phyloP scores from a whole-genome alignment of 1,139 yeast species.

The Hemisphaericaspora lyxosophila region DNA sequence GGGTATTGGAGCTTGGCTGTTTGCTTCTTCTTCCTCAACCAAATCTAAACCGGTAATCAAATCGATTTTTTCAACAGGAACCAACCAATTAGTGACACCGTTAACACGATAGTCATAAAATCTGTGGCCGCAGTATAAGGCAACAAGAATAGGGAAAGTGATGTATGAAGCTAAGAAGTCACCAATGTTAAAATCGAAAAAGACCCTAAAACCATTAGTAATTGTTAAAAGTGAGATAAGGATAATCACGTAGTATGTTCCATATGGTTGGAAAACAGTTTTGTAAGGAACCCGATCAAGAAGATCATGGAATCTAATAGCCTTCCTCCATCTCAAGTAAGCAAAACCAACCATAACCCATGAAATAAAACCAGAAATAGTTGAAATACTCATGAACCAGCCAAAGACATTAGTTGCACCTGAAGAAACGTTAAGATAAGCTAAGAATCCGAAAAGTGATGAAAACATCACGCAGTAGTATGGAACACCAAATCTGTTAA shows the following conservation, averaged over 20 bases:
- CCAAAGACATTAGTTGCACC: constrained; percentile 56
- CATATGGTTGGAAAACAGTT: constrained; percentile 50
- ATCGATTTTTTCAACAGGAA: constrained; percentile 45
- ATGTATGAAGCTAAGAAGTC: constrained; percentile 64
- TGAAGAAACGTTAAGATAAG: constrained; percentile 61
- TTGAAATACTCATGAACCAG: constrained; percentile 69
- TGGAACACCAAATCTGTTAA: constrained; percentile 70
- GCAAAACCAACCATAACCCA: constrained; percentile 57
- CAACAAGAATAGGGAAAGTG: constrained; percentile 54
- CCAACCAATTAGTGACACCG: constrained; percentile 33
- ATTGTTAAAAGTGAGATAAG: constrained; percentile 47
- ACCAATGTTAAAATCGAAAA: constrained; percentile 49
- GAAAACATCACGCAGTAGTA: constrained; percentile 41
- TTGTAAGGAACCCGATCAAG: constrained; percentile 49
- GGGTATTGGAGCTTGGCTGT: constrained; percentile 27
- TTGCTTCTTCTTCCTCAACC: constrained; percentile 39
- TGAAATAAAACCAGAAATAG: constrained; percentile 67
- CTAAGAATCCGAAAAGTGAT: constrained; percentile 42
- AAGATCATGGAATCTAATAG: constrained; percentile 41
- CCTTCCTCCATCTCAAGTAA: constrained; percentile 56
- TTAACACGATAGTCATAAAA: constrained; percentile 27
- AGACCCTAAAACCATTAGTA: constrained; percentile 60
- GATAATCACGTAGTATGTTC: constrained; percentile 49
- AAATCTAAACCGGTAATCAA: constrained; percentile 46
- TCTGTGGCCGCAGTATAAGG: constrained; percentile 46